A percentile compares a stretch with the other conserved stretches of the same genome.
Evolutionary conservation across 805 yeast genomes (phyloP).

Genomic region (Danielia reshetovae): DNA sequence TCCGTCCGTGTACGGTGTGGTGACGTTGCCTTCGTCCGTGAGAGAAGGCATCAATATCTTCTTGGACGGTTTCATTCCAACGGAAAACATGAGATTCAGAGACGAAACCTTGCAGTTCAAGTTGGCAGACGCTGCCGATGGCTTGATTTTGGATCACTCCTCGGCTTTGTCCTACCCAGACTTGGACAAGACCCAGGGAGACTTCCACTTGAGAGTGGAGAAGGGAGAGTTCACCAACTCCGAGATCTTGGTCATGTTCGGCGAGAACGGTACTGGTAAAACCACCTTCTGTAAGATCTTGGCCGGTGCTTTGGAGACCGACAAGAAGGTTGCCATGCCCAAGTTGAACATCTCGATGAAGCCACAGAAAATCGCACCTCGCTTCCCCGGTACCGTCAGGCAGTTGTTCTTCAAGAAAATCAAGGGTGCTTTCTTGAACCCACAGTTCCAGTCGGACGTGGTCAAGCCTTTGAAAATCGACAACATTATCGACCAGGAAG

Average conservation of each 20-base stretch:
- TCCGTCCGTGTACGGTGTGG: constrained; percentile 98
- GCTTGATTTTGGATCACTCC: constrained; percentile 69
- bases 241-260: constrained; percentile 98
- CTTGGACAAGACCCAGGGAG: constrained; percentile 93
- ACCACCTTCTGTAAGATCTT: constrained; percentile 93
- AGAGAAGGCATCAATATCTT: constrained; percentile 99
- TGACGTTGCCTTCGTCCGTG: constrained; percentile 91
- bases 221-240: constrained; percentile 92
- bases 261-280: constrained; percentile 99
- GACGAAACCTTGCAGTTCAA: constrained; percentile 92
- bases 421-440: constrained; percentile 87
- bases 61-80: constrained; percentile 95
- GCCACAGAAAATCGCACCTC: constrained; percentile 99
- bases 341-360: constrained; percentile 93
- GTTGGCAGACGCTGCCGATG: constrained; percentile 84
- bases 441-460: constrained; percentile 98
- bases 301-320: constrained; percentile 92
- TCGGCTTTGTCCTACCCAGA: constrained; percentile 73
- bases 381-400: constrained; percentile 97
- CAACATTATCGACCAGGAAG: constrained; percentile 95
- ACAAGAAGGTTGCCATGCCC: constrained; percentile 74
- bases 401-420: constrained; percentile 96
- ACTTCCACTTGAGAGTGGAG: constrained; percentile 79
- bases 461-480: constrained; percentile 93
- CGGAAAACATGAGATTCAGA: constrained; percentile 96